Percentiles rank a stretch among this genome's conserved stretches.
These are phyloP conservation scores for Magnaporthales sp. DNA, from an alignment of 2,329 filamentous ascomycete species.

Conservation along the genomic window DNA sequence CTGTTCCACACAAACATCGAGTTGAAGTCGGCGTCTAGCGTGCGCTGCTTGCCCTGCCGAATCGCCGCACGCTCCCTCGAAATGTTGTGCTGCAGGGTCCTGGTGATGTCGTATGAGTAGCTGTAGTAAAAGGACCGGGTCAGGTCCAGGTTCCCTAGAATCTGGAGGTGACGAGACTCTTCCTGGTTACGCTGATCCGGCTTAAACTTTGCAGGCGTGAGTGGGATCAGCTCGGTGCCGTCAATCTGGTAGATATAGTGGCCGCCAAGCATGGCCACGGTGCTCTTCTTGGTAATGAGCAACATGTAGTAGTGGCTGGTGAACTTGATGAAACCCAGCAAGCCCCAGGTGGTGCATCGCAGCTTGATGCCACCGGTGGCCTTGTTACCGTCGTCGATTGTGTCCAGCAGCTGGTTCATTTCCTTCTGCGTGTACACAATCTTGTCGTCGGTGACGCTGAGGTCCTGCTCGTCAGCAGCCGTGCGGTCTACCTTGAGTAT, in stretches of 20 bases:
- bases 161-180: constrained; percentile 80
- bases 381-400: constrained; percentile 92
- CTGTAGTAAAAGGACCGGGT: constrained; percentile 95
- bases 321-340: constrained; percentile 92
- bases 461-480: constrained; percentile 64
- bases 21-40: constrained; percentile 61
- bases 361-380: constrained; percentile 82
- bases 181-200: constrained; percentile 75
- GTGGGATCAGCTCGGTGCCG: constrained; percentile 80
- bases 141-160: constrained; percentile 84
- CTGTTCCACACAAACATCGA: constrained; percentile 99
- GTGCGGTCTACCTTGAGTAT: constrained; percentile 94
- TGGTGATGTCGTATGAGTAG: constrained; percentile 94
- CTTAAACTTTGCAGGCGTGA: constrained; percentile 70
- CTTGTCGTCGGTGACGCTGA: constrained; percentile 87
- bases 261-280: constrained; percentile 90
- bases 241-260: constrained; percentile 96
- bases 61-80: constrained; percentile 67
- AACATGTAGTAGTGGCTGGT: constrained; percentile 97
- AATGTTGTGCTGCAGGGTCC: constrained; percentile 87
- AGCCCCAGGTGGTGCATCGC: constrained; percentile 84
- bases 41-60: constrained; percentile 51
- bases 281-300: constrained; percentile 89
- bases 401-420: constrained; percentile 86
- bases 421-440: constrained; percentile 88